Conservation (phyloP, 2,329 filamentous ascomycete species). For the Neonectria hederae region DNA sequence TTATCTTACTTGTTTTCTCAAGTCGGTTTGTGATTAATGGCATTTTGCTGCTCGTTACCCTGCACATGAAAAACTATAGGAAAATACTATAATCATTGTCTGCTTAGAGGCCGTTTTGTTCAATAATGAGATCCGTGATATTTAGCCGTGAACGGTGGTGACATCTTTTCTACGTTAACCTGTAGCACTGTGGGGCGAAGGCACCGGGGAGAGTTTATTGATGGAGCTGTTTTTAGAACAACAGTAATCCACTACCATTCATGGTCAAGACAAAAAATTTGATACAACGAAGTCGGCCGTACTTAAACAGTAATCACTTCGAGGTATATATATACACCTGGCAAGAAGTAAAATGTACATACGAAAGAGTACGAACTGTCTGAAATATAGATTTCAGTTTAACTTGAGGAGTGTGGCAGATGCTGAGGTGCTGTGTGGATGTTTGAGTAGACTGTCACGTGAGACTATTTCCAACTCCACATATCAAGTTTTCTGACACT, state of each 20-base stretch:
- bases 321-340: too few species aligned
- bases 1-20: not conserved
- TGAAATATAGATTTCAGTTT: not conserved
- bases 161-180: too few species aligned
- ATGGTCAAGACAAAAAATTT: too few species aligned
- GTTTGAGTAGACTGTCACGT: not conserved
- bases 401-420: not conserved
- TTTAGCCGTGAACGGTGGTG: not conserved
- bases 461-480: not conserved
- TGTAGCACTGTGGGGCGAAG: not conserved
- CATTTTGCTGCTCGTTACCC: not conserved
- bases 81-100: not conserved
- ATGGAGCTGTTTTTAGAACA: too few species aligned
- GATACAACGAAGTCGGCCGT: too few species aligned
- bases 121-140: fast-evolving
- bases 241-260: too few species aligned
- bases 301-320: too few species aligned
- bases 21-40: not conserved
- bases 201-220: too few species aligned
- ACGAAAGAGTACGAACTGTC: too few species aligned
- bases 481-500: constrained; percentile 4
- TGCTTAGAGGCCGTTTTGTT: not conserved
- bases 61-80: not conserved
- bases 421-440: not conserved
- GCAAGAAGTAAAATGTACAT: too few species aligned